A percentile compares a stretch with the other conserved stretches of the same genome.
phyloP scores from a whole-genome alignment of 1,284 basidiomycete species.

The Moesziomyces sp. region DNA sequence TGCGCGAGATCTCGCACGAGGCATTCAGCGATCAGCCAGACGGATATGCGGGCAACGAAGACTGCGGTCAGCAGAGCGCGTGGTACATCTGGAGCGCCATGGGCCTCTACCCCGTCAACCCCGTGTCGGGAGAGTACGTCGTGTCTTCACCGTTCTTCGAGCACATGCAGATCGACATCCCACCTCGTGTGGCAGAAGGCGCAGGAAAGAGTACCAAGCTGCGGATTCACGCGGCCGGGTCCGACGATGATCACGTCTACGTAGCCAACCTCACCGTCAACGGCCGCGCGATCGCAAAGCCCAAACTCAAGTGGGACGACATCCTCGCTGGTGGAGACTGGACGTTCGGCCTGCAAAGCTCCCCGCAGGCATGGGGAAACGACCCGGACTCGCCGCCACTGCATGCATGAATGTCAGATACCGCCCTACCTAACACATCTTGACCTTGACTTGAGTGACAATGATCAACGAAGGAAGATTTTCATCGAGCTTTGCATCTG shows the following conservation, averaged over 20 bases:
- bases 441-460: neutral
- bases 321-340: constrained; percentile 33
- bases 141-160: constrained; percentile 81
- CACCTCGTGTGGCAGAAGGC: constrained; percentile 49
- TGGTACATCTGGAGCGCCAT: constrained; percentile 83
- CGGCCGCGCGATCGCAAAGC: constrained; percentile 10
- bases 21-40: constrained; percentile 78
- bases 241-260: constrained; percentile 27
- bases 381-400: constrained; percentile 7
- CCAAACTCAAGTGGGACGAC: constrained; percentile 35
- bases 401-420: constrained; percentile 1
- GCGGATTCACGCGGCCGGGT: constrained; percentile 19
- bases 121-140: constrained; percentile 70
- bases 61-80: constrained; percentile 88
- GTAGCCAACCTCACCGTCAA: constrained; percentile 30
- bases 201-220: constrained; percentile 4
- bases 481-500: neutral
- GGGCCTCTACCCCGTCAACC: constrained; percentile 86
- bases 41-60: constrained; percentile 83
- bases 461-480: too few species aligned
- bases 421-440: too few species aligned
- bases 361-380: constrained; percentile 36
- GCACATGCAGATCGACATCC: constrained; percentile 73
- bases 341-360: constrained; percentile 24
- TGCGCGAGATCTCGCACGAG: constrained; percentile 74